Evolutionary conservation across 257 asterid genomes (phyloP), one percentile per base, ranked within the genome.

Genomic region (Rehmannia glutinosa): DNA sequence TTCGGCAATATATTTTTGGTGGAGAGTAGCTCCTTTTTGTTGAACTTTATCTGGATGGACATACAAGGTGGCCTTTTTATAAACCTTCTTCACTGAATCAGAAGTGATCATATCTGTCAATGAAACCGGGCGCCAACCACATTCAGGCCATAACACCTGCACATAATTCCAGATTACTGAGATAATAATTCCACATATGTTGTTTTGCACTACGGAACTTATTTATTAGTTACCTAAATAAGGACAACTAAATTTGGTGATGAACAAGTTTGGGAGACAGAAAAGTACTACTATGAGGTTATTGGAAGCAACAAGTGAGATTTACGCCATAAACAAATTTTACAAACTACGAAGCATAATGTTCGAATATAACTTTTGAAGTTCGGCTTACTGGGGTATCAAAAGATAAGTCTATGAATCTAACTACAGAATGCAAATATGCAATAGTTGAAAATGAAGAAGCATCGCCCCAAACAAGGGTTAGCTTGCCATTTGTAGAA

Each of bases 31-130:
- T 60, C 92, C 96, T 70, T 76, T 87, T 63, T 87, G 95, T 69
- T 87, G 95, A 70, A 87, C 92, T 78, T 87, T 87, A 78, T 87
- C 95, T 1, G 95, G 92, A 70, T 87, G 95, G 70, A 87, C 85
- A 15, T 70, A 81, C 35, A 87, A 71, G 69, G 78, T 80, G 6
- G 95, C 88, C 71, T 69, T 85, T 47, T 73, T 72, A 41, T 87
- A 87, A 15, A 79, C 80, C 73, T 84, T 88, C 58, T 82, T 88
- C 28, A 88, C 96, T 38, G 96, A 80, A 36, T 59, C 73, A 25
- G 95, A 78, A 57, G 89, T 84, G 25, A 88, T 86, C 83, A 88
- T 66, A 72, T 88, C 91, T 21, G 87, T 82, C 80, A 81, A 71
- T 4, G 94, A 74, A 73, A 84, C 94, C 6, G 87, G 75, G 59